Conservation (phyloP, 2,329 filamentous ascomycete genomes). For the Metarhizium album region DNA sequence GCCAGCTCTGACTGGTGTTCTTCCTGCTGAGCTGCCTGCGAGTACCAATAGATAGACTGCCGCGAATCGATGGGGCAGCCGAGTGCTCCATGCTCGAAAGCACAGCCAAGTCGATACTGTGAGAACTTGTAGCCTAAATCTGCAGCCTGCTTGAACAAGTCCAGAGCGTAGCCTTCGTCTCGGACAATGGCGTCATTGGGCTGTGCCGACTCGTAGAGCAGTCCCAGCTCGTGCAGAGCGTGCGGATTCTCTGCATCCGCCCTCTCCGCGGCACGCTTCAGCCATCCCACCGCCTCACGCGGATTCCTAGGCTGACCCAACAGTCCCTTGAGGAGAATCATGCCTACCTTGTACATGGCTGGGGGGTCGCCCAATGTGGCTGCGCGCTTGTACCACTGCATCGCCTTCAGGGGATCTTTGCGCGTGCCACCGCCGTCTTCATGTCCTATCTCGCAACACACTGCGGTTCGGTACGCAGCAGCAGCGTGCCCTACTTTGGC, state of each 20-base stretch:
- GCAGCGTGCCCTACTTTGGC: slow-evolving; percentile 81
- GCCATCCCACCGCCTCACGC: slow-evolving; percentile 79
- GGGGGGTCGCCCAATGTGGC: slow-evolving; percentile 82
- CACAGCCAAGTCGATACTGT: slow-evolving; percentile 79
- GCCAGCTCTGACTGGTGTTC: slow-evolving; percentile 89
- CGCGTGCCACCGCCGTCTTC: slow-evolving; percentile 91
- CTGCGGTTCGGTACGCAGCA: slow-evolving; percentile 86
- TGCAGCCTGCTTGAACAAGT: slow-evolving; percentile 74
- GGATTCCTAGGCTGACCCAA: slow-evolving; percentile 78
- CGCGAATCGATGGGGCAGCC: slow-evolving; percentile 75
- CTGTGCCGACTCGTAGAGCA: slow-evolving; percentile 53
- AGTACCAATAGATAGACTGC: slow-evolving; percentile 88
- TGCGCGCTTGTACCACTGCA: slow-evolving; percentile 96
- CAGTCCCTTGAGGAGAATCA: slow-evolving; percentile 87
- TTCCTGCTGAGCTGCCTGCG: slow-evolving; percentile 77
- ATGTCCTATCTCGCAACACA: slow-evolving; percentile 92
- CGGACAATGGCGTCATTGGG: slow-evolving; percentile 63
- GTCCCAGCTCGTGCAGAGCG: slow-evolving; percentile 77
- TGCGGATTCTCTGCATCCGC: slow-evolving; percentile 89
- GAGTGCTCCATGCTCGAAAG: slow-evolving; percentile 80
- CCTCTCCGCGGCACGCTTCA: slow-evolving; percentile 83
- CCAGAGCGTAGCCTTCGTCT: slow-evolving; percentile 72
- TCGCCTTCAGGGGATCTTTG: slow-evolving; percentile 83
- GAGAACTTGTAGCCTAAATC: slow-evolving; percentile 91
- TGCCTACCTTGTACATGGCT: slow-evolving; percentile 97